Conservation (phyloP, 176 grass and related monocot genomes). For the Dactylis glomerata region DNA sequence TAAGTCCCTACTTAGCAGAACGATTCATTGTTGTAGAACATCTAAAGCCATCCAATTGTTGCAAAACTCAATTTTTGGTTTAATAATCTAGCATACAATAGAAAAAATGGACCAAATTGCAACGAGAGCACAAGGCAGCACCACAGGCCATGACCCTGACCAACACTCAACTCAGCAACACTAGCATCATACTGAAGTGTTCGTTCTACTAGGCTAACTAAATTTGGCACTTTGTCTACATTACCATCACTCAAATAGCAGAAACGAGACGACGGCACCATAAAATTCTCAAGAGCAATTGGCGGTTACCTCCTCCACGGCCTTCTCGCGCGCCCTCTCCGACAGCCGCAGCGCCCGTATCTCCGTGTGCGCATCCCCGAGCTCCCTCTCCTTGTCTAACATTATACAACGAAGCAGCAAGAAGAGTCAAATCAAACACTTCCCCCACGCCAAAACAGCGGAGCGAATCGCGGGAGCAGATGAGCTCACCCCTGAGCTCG, state of each 20-base stretch:
- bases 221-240: not conserved
- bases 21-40: not conserved
- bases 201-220: not conserved
- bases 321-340: conserved; percentile 95
- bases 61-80: not conserved
- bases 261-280: not conserved
- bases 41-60: not conserved
- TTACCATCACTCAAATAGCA: not conserved
- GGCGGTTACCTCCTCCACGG: conserved; percentile 86
- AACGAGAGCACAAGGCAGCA: not conserved
- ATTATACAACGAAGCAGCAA: not conserved
- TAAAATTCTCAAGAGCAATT: not conserved
- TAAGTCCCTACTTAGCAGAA: not conserved
- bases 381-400: conserved; percentile 89
- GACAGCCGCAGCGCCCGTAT: conserved; percentile 89
- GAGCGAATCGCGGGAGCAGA: not conserved
- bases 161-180: not conserved
- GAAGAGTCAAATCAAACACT: not conserved
- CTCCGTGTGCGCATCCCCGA: conserved; percentile 87
- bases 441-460: not conserved
- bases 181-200: not conserved
- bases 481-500: conserved; percentile 76
- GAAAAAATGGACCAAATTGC: conserved; percentile 4
- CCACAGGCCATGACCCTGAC: not conserved
- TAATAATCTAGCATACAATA: not conserved